Evolutionary conservation across 2,329 filamentous ascomycete genomes (phyloP).

Genomic region (Ophiocordyceps sinensis): DNA sequence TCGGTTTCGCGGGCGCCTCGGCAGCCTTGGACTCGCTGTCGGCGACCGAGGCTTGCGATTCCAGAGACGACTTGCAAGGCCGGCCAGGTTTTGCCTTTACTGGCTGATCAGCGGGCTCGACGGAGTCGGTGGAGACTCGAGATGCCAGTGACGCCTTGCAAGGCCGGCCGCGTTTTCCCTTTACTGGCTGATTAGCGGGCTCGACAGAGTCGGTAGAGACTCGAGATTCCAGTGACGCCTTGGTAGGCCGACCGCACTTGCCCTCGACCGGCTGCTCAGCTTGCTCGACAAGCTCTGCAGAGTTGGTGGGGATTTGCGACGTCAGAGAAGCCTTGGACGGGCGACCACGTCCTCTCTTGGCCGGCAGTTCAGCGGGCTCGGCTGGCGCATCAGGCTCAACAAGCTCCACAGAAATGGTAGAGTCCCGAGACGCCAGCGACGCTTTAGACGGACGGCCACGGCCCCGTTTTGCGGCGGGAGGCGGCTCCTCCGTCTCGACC

Average conservation of each 20-base stretch:
- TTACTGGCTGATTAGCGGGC: slow-evolving; percentile 6
- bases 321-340: slow-evolving; percentile 11
- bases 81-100: slow-evolving; percentile 15
- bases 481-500: no score
- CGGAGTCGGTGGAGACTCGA: slow-evolving; percentile 1
- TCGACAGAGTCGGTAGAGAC: slow-evolving; percentile 12
- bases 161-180: background rate
- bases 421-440: background rate
- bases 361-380: background rate
- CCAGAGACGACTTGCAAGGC: slow-evolving; percentile 16
- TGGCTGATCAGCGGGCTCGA: slow-evolving; percentile 4
- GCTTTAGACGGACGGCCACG: no score
- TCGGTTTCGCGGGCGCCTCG: slow-evolving; percentile 13
- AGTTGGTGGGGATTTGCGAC: slow-evolving; percentile 11
- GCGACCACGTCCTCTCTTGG: slow-evolving; percentile 13
- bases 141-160: background rate
- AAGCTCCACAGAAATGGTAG: background rate
- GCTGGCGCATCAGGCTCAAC: no score
- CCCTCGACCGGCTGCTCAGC: slow-evolving; percentile 1
- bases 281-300: background rate
- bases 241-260: background rate
- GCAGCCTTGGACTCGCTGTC: slow-evolving; percentile 8
- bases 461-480: no score
- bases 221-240: slow-evolving; percentile 2
- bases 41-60: slow-evolving; percentile 9